Percentiles rank a stretch among this genome's conserved stretches.
Conservation (phyloP, 2,329 filamentous ascomycete genomes). For the Colletotrichum sojae region DNA sequence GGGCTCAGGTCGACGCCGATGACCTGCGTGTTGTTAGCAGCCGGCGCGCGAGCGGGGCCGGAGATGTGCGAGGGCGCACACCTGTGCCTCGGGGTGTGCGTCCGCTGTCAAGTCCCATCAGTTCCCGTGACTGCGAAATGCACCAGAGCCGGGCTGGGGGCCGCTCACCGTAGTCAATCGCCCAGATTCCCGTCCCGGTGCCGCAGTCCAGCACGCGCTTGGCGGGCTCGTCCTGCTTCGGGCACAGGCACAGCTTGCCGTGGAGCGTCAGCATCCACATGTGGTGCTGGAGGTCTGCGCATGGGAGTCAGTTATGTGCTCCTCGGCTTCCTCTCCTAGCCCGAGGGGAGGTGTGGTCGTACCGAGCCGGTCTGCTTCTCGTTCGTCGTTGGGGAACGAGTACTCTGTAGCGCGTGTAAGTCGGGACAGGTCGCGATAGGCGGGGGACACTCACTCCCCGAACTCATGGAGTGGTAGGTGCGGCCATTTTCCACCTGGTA, state of each 20-base stretch:
- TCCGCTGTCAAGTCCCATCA: constrained; percentile 40
- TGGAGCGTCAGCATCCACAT: constrained; percentile 51
- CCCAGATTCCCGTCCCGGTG: constrained; percentile 42
- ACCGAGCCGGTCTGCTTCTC: constrained; percentile 48
- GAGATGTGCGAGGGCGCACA: constrained; percentile 1
- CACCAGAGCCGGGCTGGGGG: background rate
- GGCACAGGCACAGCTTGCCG: constrained; percentile 48
- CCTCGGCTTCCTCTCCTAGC: background rate
- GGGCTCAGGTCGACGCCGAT: constrained; percentile 52
- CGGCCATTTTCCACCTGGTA: constrained; percentile 40
- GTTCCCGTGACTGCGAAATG: background rate
- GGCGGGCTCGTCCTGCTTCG: constrained; percentile 42
- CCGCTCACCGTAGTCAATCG: constrained; percentile 40
- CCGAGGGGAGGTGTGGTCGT: background rate
- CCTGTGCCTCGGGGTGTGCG: constrained; percentile 45
- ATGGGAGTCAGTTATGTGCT: background rate
- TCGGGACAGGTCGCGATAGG: background rate
- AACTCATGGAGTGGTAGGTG: constrained; percentile 43
- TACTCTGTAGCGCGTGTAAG: constrained; percentile 42
- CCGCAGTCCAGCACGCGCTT: constrained; percentile 43
- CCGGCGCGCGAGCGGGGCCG: background rate
- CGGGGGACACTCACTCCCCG: constrained; percentile 44
- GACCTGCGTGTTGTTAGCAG: constrained; percentile 39
- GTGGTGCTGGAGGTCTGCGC: constrained; percentile 54
- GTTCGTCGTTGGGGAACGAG: constrained; percentile 46